Base-by-base conservation (phyloP, 1,139 yeast genomes). In the Hansenula anomala region DNA sequence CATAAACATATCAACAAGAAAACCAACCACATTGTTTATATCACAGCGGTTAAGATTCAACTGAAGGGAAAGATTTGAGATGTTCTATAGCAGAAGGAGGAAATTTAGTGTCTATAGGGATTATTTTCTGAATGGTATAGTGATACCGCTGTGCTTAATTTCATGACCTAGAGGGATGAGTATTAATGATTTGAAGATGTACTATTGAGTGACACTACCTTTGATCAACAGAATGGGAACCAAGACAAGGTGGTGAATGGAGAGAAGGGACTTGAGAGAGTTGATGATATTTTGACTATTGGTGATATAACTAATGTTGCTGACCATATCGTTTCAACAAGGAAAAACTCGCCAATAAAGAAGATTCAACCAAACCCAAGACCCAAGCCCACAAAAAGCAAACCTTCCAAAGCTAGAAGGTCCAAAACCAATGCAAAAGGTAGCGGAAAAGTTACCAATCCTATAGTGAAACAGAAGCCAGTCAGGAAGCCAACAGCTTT, bases 41-140 rank as follows among this genome's bases (percentile, higher is more conserved):
- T 15, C 17, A 15, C 16, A 11, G 6, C 20, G 15, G 22, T 20
- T 20, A 20, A 20, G 6, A 9, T 6, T 20, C 9, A 20, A 20
- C 9, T 20, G 22, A 20, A n/a, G 22, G 22, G 6, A 6, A 6
- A 6, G 22, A 20, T n/a, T n/a, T n/a, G n/a, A 10, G 14, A 50
- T 51, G 55, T 43, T 43, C 15, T 40, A 47, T 36, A 33, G 48
- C 4, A 33, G 48, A 17, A 51, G 44, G 29, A 46, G 42, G 25
- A 41, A 45, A 17, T 48, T 53, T 37, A 39, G 36, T 25, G 39
- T 38, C 28, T 38, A 38, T 27, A 35, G 15, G 15, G 41, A 38
- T 37, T 39, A 30, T 24, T n/a, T 25, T 4, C 33, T 31, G 6
- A 32, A 38, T 15, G 42, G 45, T 43, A 37, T 13, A 5, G 10